Percentiles rank a stretch among this genome's conserved stretches.
Evolutionary conservation across 1,284 basidiomycete species (phyloP).

Genomic region (Heterobasidion parviporum): DNA sequence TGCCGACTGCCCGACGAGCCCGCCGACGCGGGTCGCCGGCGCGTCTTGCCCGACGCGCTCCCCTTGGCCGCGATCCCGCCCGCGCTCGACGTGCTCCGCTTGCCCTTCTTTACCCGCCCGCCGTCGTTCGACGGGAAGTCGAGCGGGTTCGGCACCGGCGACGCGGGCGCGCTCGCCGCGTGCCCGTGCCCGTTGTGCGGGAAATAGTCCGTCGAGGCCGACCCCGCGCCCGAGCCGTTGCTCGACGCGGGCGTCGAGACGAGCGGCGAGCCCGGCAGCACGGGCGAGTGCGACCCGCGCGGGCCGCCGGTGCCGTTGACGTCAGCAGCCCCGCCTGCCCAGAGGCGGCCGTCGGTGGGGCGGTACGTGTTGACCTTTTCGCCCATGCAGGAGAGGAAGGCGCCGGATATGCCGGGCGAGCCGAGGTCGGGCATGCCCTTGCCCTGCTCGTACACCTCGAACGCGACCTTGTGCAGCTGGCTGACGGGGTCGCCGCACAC

Average conservation of each 20-base stretch:
- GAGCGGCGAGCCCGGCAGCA: constrained; percentile 58
- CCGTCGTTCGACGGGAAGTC: constrained; percentile 74
- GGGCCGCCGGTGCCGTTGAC: constrained; percentile 28
- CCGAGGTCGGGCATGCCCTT: constrained; percentile 64
- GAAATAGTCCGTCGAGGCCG: constrained; percentile 56
- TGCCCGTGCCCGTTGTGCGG: constrained; percentile 12
- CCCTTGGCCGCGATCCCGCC: constrained; percentile 50
- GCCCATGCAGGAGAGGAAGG: constrained; percentile 81
- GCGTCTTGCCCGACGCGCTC: constrained; percentile 46
- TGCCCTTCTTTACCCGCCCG: constrained; percentile 69
- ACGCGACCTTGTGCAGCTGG: constrained; percentile 91
- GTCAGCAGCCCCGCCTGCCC: constrained; percentile 16
- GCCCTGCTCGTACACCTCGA: constrained; percentile 74
- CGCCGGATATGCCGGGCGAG: constrained; percentile 65
- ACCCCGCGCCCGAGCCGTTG: constrained; percentile 20
- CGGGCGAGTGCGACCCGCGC: constrained; percentile 45
- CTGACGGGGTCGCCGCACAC: constrained; percentile 90
- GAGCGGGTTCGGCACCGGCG: constrained; percentile 45
- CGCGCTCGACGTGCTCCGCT: constrained; percentile 67
- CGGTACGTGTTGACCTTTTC: constrained; percentile 85
- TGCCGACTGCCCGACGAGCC: constrained; percentile 59
- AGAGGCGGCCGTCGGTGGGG: constrained; percentile 74
- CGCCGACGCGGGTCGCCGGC: constrained; percentile 66
- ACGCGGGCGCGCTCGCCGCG: constrained; percentile 36
- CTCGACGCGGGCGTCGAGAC: constrained; percentile 47